A percentile compares a stretch with the other conserved stretches of the same genome.
Conservation (phyloP, 768 basidiomycete species). For the Podaxis carcinomalis region DNA sequence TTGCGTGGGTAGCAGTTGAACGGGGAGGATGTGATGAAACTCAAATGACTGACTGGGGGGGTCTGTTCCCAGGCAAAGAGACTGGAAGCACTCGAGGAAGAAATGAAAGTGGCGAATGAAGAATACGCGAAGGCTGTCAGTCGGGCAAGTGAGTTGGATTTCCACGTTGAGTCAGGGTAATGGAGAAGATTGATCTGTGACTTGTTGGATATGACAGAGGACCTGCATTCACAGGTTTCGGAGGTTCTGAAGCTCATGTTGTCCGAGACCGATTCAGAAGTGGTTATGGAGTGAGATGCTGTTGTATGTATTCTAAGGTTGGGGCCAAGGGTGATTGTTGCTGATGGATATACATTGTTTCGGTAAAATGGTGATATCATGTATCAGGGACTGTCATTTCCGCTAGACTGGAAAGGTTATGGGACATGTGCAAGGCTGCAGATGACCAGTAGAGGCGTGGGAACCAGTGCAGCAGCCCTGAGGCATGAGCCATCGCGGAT, state of each 20-base stretch:
- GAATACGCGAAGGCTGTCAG: conserved; percentile 72
- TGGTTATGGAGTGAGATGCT: conserved; percentile 1
- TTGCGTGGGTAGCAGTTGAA: not conserved
- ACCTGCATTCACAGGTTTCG: conserved; percentile 55
- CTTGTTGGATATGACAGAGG: conserved; percentile 33
- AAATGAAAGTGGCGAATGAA: conserved; percentile 68
- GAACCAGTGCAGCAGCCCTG: not conserved
- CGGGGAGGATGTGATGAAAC: not conserved
- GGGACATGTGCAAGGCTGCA: not conserved
- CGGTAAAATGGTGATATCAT: not conserved
- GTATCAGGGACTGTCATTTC: not conserved
- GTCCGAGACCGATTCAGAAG: conserved; percentile 39
- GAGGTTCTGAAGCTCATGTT: conserved; percentile 56
- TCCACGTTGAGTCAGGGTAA: not conserved
- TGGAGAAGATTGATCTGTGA: not conserved
- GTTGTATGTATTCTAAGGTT: too few species aligned
- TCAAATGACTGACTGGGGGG: not conserved
- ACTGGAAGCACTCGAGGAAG: conserved; percentile 61
- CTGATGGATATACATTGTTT: too few species aligned
- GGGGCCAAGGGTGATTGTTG: too few species aligned
- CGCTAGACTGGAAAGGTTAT: not conserved
- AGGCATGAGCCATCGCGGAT: conserved; percentile 4
- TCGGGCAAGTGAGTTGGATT: conserved; percentile 62
- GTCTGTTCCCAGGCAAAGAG: conserved; percentile 52
- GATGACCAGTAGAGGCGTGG: not conserved